Evolutionary conservation across 345 rosid species (phyloP), one percentile per base, ranked within the genome.

Genomic region (Bretschneidera sinensis): DNA sequence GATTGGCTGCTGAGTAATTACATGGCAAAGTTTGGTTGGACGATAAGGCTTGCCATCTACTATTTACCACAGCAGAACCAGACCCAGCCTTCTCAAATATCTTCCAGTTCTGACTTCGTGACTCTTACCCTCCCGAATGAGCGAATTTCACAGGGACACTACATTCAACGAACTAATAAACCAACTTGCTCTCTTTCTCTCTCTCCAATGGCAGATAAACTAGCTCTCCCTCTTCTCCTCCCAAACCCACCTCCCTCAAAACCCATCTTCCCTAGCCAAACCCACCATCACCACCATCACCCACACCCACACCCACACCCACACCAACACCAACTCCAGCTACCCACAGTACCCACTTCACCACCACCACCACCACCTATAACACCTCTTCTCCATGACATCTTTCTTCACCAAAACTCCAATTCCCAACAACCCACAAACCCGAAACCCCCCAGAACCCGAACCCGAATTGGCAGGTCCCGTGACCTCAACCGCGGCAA

Each of bases 401-500:
- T 78, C 17, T 74, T 71, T 58, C 74, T 51, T 39, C 71, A 65
- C 57, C 77, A 74, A 21, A 65, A 51, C 52, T 60, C 71, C 66
- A 74, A 57, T 71, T 63, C 76, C 11, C 59, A 53, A 43, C 66
- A 60, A 54, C n/a, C n/a, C n/a, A n/a, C n/a, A n/a, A n/a, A n/a
- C n/a, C n/a, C n/a, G n/a, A n/a, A n/a, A n/a, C n/a, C n/a, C 78
- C 73, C 59, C 19, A 65, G 20, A 56, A 35, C 54, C 62, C 81
- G 87, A 15, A 79, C 83, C 33, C 80, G 92, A 49, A 69, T 89
- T 24, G 96, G 95, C 57, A 83, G 66, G 70, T 71, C 82, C 51
- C 72, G 73, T 24, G 96, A 87, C 80, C 64, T 74, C 6, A 84
- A 89, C 82, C 81, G 85, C 28, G 92, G 97, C 4, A 85, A 78